Conservation (phyloP, 176 grass and related monocot genomes). For the Leersia perrieri region DNA sequence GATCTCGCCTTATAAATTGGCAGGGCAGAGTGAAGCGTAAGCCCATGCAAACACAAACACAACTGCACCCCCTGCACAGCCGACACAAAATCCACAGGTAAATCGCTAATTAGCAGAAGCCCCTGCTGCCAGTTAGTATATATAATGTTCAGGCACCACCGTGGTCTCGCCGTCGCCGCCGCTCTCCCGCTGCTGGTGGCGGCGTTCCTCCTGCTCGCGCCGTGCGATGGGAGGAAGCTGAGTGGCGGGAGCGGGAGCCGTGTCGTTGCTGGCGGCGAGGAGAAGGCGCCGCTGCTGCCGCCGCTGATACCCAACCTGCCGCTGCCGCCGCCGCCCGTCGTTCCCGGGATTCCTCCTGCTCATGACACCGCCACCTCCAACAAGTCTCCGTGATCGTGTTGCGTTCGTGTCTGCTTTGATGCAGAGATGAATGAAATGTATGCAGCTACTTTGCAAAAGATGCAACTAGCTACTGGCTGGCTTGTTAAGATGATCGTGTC, state of each 20-base stretch:
- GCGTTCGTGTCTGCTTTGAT: background rate
- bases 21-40: too few species aligned
- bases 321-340: background rate
- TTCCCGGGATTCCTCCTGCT: constrained; percentile 10
- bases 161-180: background rate
- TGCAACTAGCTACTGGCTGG: too few species aligned
- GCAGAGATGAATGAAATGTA: background rate
- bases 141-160: background rate
- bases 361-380: background rate
- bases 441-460: too few species aligned
- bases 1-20: too few species aligned
- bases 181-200: background rate
- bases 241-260: background rate
- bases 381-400: background rate
- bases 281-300: background rate
- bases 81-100: too few species aligned
- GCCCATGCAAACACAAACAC: too few species aligned
- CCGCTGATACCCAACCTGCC: background rate
- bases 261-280: background rate
- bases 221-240: background rate
- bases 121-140: too few species aligned
- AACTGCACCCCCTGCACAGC: too few species aligned
- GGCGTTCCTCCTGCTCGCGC: background rate
- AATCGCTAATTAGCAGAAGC: background rate
- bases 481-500: background rate